These are phyloP conservation scores for Diaporthe sp. DNA, from an alignment of 2,329 filamentous ascomycete species.

Conservation along the genomic window DNA sequence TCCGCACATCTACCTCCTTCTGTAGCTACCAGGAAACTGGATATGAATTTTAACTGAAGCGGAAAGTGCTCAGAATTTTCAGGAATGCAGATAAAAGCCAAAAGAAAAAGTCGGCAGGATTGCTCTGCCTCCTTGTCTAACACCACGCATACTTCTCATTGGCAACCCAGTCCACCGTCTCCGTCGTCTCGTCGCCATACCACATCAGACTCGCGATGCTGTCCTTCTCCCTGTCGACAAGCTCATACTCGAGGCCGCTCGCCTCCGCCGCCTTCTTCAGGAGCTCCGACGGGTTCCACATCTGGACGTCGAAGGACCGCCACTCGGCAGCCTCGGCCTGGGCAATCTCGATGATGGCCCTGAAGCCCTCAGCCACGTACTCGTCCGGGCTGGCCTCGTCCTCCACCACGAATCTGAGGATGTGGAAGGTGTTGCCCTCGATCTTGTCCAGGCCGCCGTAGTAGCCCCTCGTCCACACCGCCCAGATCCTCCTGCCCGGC, in stretches of 20 bases:
- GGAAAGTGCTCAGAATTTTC: background rate
- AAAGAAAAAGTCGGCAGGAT: background rate
- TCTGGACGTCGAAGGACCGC: conserved; percentile 77
- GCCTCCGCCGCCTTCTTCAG: conserved; percentile 62
- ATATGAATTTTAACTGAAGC: background rate
- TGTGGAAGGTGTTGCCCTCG: conserved; percentile 77
- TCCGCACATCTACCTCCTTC: background rate
- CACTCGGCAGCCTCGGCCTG: conserved; percentile 79
- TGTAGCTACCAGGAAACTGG: background rate
- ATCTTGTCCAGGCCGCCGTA: conserved; percentile 66
- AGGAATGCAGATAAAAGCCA: no score
- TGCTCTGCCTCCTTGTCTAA: conserved; percentile 51
- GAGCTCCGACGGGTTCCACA: conserved; percentile 84
- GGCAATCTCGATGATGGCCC: conserved; percentile 75
- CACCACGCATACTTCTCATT: conserved; percentile 88
- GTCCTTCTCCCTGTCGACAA: conserved; percentile 71
- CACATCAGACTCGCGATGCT: conserved; percentile 81
- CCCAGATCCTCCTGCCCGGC: conserved; percentile 75
- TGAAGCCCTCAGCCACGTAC: conserved; percentile 67
- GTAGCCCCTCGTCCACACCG: conserved; percentile 78
- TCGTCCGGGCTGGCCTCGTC: conserved; percentile 58
- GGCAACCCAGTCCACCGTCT: conserved; percentile 77
- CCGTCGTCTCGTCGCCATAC: conserved; percentile 70
- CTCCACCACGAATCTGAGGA: conserved; percentile 79
- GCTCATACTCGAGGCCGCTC: conserved; percentile 63